These are phyloP conservation scores for Apium graveolens DNA, from an alignment of 129 eudicot species.

Conservation along the genomic window DNA sequence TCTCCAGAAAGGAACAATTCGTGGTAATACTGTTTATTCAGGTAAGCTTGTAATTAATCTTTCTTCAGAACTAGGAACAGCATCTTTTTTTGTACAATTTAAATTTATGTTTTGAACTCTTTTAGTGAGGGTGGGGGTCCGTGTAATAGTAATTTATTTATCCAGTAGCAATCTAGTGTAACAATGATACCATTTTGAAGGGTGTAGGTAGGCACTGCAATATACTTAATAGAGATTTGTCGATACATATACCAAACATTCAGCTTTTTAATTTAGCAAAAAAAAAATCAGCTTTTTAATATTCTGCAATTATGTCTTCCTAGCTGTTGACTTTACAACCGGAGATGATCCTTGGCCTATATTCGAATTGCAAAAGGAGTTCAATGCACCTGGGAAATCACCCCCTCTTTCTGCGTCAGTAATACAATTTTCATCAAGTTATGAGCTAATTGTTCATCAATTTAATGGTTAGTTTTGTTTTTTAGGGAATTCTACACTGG, in stretches of 20 bases:
- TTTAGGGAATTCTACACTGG: constrained; percentile 91
- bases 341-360: constrained; percentile 90
- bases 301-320: constrained; percentile 1
- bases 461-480: constrained; percentile 7
- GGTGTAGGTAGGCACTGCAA: not conserved
- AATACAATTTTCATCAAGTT: constrained; percentile 17
- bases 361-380: constrained; percentile 74
- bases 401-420: constrained; percentile 91
- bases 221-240: not conserved
- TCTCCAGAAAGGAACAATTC: constrained; percentile 79
- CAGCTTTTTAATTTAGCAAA: not conserved
- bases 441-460: not conserved
- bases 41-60: constrained; percentile 27
- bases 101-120: not conserved
- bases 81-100: not conserved
- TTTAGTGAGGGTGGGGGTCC: not conserved
- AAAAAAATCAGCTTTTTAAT: not conserved
- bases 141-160: not conserved
- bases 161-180: not conserved
- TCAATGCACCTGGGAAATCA: constrained; percentile 89
- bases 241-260: not conserved
- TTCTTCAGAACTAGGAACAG: not conserved
- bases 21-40: constrained; percentile 64
- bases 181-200: not conserved
- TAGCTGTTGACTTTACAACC: constrained; percentile 86